A percentile compares a stretch with the other conserved stretches of the same genome.
These are phyloP conservation scores for Halophytophthora batemanensis DNA, from an alignment of 352 stramenopile genomes.

Conservation along the genomic window DNA sequence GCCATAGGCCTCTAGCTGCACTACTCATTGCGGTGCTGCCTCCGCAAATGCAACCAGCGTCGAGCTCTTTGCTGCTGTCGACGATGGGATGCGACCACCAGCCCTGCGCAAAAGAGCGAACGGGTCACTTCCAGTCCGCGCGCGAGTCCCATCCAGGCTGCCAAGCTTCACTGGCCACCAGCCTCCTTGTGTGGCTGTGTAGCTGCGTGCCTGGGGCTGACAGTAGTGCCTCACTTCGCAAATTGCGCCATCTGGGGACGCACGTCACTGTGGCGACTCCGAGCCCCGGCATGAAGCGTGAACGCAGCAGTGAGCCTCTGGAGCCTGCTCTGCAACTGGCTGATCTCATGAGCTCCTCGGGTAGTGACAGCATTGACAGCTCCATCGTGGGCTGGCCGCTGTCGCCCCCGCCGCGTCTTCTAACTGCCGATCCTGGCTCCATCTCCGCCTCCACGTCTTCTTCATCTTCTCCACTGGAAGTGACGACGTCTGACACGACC, in stretches of 20 bases:
- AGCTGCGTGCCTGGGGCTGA: no score
- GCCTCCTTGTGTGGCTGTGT: no score
- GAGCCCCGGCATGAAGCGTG: slow-evolving; percentile 15
- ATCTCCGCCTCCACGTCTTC: slow-evolving; percentile 3
- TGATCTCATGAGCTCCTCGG: slow-evolving; percentile 7
- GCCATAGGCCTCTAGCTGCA: no score
- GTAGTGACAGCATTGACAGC: slow-evolving; percentile 1
- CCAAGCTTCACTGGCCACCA: no score
- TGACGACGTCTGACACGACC: slow-evolving; percentile 1
- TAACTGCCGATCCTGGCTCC: slow-evolving; percentile 17
- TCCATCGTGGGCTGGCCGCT: slow-evolving; percentile 18
- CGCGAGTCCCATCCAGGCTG: no score
- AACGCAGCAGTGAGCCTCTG: slow-evolving; percentile 1
- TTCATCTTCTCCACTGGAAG: slow-evolving; percentile 9
- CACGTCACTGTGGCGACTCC: slow-evolving; percentile 25
- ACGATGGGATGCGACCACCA: no score
- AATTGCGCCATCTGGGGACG: slow-evolving; percentile 23
- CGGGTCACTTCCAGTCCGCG: no score
- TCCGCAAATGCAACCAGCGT: no score
- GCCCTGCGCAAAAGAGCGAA: no score
- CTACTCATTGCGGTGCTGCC: no score
- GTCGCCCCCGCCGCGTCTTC: slow-evolving; percentile 16
- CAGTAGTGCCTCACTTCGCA: slow-evolving; percentile 20
- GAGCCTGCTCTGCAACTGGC: slow-evolving; percentile 25
- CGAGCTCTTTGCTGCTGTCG: no score